phyloP scores from a whole-genome alignment of 305 asterid species.

The Ajuga reptans region DNA sequence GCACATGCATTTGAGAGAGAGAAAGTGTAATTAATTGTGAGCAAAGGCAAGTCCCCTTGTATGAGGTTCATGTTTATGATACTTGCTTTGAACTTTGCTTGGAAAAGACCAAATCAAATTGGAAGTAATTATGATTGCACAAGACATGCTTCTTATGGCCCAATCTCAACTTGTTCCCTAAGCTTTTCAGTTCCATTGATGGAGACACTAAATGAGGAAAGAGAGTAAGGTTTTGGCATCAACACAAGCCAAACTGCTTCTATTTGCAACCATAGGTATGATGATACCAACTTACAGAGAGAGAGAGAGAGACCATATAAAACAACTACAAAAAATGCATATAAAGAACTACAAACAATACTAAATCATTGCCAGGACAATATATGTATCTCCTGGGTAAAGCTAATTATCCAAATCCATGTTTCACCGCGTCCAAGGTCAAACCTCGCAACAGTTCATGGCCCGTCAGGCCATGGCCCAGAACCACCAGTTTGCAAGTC shows the following conservation, averaged over 20 bases:
- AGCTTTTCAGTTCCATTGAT: constrained; percentile 43
- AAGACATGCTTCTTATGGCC: constrained; percentile 63
- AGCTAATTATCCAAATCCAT: constrained; percentile 33
- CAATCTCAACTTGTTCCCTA: constrained; percentile 63
- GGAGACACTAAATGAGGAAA: constrained; percentile 38
- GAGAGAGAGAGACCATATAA: too few relatives aligned
- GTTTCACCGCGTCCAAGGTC: constrained; percentile 24
- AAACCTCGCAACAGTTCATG: constrained; percentile 5
- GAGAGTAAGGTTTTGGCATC: constrained; percentile 19
- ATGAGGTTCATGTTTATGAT: constrained; percentile 25
- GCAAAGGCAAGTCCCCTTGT: constrained; percentile 43
- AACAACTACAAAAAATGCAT: neutral
- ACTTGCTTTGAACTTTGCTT: constrained; percentile 45
- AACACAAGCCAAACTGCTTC: constrained; percentile 26
- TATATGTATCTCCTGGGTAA: constrained; percentile 31
- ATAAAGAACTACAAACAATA: constrained; percentile 19
- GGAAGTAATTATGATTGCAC: constrained; percentile 62
- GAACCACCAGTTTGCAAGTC: neutral
- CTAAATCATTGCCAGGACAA: constrained; percentile 32
- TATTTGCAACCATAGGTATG: constrained; percentile 11
- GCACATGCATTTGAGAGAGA: constrained; percentile 51
- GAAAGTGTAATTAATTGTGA: constrained; percentile 37
- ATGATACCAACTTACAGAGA: neutral
- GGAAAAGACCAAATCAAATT: constrained; percentile 55
- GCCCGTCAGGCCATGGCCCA: neutral